Conservation (phyloP, 352 stramenopile genomes). For the Blastocystis sp. region DNA sequence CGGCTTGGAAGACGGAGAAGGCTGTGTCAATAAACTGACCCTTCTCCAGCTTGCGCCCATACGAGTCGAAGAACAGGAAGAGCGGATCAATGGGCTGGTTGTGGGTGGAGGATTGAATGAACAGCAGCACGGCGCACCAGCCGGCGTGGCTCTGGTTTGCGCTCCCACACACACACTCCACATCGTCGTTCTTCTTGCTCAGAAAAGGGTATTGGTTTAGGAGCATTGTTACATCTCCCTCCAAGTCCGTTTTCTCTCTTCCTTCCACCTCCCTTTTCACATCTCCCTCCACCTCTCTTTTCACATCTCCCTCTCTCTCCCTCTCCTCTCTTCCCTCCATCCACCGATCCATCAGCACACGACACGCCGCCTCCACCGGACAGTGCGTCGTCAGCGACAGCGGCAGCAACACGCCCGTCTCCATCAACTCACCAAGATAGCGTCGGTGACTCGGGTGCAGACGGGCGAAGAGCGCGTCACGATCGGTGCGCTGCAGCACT, state of each 20-base stretch:
- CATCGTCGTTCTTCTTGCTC: neutral
- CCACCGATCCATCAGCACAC: neutral
- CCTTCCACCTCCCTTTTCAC: no score
- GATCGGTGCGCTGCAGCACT: neutral
- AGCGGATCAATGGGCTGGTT: neutral
- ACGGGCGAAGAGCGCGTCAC: neutral
- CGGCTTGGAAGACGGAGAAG: neutral
- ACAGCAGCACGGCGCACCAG: neutral
- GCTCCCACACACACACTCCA: neutral
- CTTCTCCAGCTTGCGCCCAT: neutral
- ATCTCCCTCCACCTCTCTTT: no score
- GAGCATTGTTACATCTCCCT: neutral
- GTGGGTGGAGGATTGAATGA: neutral
- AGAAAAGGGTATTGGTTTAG: neutral
- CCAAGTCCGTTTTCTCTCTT: neutral
- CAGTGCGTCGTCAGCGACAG: neutral
- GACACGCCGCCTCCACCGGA: neutral
- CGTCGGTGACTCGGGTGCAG: neutral
- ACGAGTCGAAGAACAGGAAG: neutral
- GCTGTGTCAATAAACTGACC: neutral
- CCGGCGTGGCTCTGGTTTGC: neutral
- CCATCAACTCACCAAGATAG: neutral
- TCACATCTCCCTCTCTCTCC: no score
- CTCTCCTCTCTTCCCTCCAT: neutral
- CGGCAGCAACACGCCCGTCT: neutral